Evolutionary conservation across 2,329 filamentous ascomycete species (phyloP).

Genomic region (Peltaster fructicola): DNA sequence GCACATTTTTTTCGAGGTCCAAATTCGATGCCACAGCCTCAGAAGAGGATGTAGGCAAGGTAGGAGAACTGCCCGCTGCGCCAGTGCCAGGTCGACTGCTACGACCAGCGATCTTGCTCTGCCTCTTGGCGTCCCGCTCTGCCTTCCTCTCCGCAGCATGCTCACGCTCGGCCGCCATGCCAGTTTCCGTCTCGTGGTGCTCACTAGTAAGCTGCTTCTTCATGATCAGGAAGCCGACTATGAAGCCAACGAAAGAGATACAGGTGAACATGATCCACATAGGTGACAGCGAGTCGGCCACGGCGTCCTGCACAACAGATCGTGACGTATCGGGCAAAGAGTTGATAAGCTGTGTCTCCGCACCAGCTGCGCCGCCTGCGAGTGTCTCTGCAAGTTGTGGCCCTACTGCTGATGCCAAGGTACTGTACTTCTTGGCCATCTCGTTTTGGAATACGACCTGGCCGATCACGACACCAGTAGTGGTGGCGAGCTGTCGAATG

Average conservation of each 20-base stretch:
- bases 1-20: too few relatives aligned
- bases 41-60: too few relatives aligned
- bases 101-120: conserved; percentile 5
- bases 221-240: conserved; percentile 23
- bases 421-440: conserved; percentile 40
- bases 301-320: conserved; percentile 23
- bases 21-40: too few relatives aligned
- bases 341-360: conserved; percentile 42
- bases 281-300: conserved; percentile 25
- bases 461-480: conserved; percentile 52
- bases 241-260: conserved; percentile 23
- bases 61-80: too few relatives aligned
- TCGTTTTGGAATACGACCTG: conserved; percentile 66
- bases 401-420: conserved; percentile 34
- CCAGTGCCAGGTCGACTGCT: conserved; percentile 1
- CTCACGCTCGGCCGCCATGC: conserved; percentile 25
- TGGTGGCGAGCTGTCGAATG: conserved; percentile 49
- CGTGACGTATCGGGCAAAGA: conserved; percentile 31
- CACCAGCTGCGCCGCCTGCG: conserved; percentile 41
- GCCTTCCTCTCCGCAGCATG: conserved; percentile 16
- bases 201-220: conserved; percentile 24
- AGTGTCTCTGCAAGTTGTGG: conserved; percentile 33
- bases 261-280: conserved; percentile 34
- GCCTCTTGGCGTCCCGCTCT: conserved; percentile 10
- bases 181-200: conserved; percentile 33